Evolutionary conservation across 2,329 filamentous ascomycete species (phyloP).

Genomic region (Anthostomella pinea): DNA sequence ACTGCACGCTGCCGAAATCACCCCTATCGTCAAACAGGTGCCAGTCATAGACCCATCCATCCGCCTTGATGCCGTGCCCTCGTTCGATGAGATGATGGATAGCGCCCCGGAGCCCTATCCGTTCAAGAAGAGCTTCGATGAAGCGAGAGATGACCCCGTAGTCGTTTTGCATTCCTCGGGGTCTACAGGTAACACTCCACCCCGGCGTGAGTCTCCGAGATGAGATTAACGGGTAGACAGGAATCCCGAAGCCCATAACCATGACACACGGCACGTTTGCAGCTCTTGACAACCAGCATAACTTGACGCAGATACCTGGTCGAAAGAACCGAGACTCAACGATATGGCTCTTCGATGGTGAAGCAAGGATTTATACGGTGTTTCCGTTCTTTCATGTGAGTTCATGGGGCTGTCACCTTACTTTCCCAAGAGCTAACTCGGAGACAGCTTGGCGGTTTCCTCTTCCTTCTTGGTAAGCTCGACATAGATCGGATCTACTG

Average conservation of each 20-base stretch:
- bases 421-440: background rate
- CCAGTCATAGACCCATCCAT: background rate
- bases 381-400: slow-evolving; percentile 26
- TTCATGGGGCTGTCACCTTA: background rate
- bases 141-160: slow-evolving; percentile 17
- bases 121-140: slow-evolving; percentile 19
- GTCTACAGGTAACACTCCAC: slow-evolving; percentile 27
- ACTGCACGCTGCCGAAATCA: slow-evolving; percentile 15
- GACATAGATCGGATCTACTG: background rate
- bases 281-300: slow-evolving; percentile 13
- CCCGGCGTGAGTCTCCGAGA: too few relatives aligned
- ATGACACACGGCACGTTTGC: slow-evolving; percentile 22
- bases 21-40: slow-evolving; percentile 11
- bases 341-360: slow-evolving; percentile 18
- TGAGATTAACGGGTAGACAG: slow-evolving; percentile 14
- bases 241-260: slow-evolving; percentile 17
- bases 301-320: slow-evolving; percentile 13
- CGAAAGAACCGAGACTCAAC: slow-evolving; percentile 15
- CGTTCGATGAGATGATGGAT: slow-evolving; percentile 18
- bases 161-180: slow-evolving; percentile 27
- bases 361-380: slow-evolving; percentile 16
- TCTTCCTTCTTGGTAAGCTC: slow-evolving; percentile 6
- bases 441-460: slow-evolving; percentile 17
- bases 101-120: slow-evolving; percentile 13
- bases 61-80: slow-evolving; percentile 8